Evolutionary conservation across 192 early-diverging fungal species (phyloP), one percentile per base, ranked within the genome.

Genomic region (Coemansia sp.): DNA sequence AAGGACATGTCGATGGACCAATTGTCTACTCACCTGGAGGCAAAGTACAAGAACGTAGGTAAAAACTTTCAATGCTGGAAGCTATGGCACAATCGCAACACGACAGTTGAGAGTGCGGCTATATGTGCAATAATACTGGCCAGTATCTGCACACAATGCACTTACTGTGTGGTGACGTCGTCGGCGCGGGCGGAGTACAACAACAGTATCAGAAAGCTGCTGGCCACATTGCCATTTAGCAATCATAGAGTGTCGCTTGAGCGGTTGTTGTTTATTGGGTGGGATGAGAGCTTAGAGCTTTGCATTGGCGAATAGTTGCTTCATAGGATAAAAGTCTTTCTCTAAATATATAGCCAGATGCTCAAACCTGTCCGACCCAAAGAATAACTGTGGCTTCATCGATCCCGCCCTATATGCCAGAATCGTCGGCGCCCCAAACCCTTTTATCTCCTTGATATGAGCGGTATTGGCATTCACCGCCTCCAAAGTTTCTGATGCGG

Each of bases 331-430:
- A 29, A 69, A 75, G 24, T 81, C 73, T 31, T 70, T 71, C 13
- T 56, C 73, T 19, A 81, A 57, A 17, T 72, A 66, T 27, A 75
- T 73, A 33, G 78, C 78, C 37, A 81, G 60, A 35, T 81, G 78
- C 64, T 81, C 78, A 27, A 81, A 81, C 21, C 78, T 44, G 44
- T 81, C 78, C 0, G 78, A 81, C 13, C 78, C 78, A 63, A 81
- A 81, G 56, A 68, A 81, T 40, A 81, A 40, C 64, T 81, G 68
- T 24, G 77, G 73, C 59, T 74, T 68, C 11, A 44, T 16, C 1
- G 59, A 24, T 3, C 19, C 45, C 3, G 24, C 50, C 59, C 62
- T 72, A 45, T 59, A 74, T 6, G 69, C 78, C 29, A 81, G 63
- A 24, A 81, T 81, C 17, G 78, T 81, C 2, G 78, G 78, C 0